Percentiles rank a stretch among this genome's conserved stretches.
phyloP scores from a whole-genome alignment of 352 stramenopile genomes.

The Albugo candida region DNA sequence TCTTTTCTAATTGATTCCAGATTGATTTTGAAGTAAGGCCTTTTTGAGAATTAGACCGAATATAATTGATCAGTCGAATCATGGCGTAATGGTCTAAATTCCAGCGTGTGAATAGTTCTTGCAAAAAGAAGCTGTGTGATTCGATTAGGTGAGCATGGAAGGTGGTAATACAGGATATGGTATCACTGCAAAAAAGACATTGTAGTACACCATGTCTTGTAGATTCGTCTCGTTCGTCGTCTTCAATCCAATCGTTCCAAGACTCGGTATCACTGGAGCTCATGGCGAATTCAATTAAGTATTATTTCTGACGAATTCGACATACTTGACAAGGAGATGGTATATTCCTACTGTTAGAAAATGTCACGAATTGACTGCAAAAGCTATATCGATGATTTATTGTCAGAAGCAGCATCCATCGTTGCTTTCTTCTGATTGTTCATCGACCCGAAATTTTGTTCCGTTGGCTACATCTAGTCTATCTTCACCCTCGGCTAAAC shows the following conservation, averaged over 20 bases:
- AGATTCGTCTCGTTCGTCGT: constrained; percentile 9
- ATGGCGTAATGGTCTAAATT: constrained; percentile 59
- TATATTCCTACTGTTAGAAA: too few species aligned
- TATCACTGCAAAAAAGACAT: constrained; percentile 49
- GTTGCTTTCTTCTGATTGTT: constrained; percentile 54
- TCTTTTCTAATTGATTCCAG: constrained; percentile 19
- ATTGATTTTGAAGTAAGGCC: constrained; percentile 17
- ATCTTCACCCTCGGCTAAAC: constrained; percentile 69
- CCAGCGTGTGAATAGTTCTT: constrained; percentile 20
- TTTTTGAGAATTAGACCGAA: constrained; percentile 27
- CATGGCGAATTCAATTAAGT: constrained; percentile 7
- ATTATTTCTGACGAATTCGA: constrained; percentile 4
- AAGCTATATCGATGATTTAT: not conserved
- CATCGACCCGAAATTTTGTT: constrained; percentile 71
- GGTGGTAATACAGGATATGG: constrained; percentile 20
- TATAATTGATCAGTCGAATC: constrained; percentile 63
- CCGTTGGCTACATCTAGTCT: constrained; percentile 73
- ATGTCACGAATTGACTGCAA: too few species aligned
- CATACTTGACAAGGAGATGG: not conserved
- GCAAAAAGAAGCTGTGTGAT: constrained; percentile 42
- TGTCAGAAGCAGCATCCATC: constrained; percentile 42
- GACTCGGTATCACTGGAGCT: constrained; percentile 21
- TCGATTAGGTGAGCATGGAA: constrained; percentile 38
- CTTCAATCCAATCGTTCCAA: constrained; percentile 77
- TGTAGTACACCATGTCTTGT: constrained; percentile 16